phyloP scores from a whole-genome alignment of 768 basidiomycete genomes.

The Leccinum disarticulatum region DNA sequence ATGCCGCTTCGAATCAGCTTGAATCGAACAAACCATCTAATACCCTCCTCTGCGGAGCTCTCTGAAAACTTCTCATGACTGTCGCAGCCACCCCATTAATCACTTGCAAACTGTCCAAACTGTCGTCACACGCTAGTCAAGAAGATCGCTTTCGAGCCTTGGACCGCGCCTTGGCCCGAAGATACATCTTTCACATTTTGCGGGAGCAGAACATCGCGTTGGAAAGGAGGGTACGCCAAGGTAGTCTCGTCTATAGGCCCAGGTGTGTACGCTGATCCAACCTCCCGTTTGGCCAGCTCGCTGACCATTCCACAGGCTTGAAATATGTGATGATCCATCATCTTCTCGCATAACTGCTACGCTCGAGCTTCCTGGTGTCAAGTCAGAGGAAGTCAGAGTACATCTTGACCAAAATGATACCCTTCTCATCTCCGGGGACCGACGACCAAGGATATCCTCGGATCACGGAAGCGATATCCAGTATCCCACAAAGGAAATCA shows the following conservation, averaged over 20 bases:
- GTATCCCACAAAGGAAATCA: conserved; percentile 38
- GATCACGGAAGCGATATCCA: conserved; percentile 17
- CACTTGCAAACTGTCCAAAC: conserved; percentile 33
- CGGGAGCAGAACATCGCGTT: conserved; percentile 19
- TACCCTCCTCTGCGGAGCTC: not conserved
- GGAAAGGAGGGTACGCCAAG: conserved; percentile 24
- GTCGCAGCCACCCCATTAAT: conserved; percentile 14
- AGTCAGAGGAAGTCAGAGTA: conserved; percentile 35
- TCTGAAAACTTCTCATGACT: conserved; percentile 22
- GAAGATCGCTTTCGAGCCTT: conserved; percentile 32
- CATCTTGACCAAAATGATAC: conserved; percentile 30
- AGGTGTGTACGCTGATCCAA: conserved; percentile 22
- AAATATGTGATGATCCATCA: conserved; percentile 38
- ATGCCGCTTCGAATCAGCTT: not conserved
- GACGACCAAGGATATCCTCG: conserved; percentile 18
- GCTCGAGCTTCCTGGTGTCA: conserved; percentile 42
- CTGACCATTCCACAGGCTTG: conserved; percentile 34
- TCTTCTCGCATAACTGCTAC: conserved; percentile 34
- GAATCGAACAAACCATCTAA: not conserved
- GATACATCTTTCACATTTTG: conserved; percentile 28
- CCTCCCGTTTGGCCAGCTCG: not conserved
- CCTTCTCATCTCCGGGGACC: conserved; percentile 38
- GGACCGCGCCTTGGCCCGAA: conserved; percentile 32
- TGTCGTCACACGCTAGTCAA: conserved; percentile 24
- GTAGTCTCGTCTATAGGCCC: conserved; percentile 34